Evolutionary conservation across 768 basidiomycete species (phyloP).

Genomic region (Suillus discolor): DNA sequence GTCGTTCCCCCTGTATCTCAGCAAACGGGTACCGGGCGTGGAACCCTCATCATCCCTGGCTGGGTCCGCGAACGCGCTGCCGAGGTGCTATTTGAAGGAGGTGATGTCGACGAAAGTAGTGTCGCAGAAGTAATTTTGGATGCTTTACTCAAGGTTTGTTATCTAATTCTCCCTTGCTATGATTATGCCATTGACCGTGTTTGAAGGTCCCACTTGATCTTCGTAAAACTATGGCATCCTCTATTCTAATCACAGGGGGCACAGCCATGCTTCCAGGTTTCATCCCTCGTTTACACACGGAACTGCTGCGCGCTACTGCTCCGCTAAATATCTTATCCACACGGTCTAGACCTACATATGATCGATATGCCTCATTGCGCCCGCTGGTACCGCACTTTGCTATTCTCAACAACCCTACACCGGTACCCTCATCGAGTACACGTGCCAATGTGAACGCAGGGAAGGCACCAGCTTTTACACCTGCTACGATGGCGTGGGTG

Average conservation of each 20-base stretch:
- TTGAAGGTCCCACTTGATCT: slow-evolving; percentile 86
- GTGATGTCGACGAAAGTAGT: slow-evolving; percentile 86
- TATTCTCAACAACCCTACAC: slow-evolving; percentile 83
- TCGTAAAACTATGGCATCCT: slow-evolving; percentile 78
- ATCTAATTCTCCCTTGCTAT: background rate
- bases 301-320: slow-evolving; percentile 67
- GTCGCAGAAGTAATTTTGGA: slow-evolving; percentile 83
- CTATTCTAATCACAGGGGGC: slow-evolving; percentile 86
- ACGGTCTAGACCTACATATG: slow-evolving; percentile 53
- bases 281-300: slow-evolving; percentile 82
- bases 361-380: slow-evolving; percentile 75
- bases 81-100: slow-evolving; percentile 88
- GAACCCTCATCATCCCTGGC: slow-evolving; percentile 85
- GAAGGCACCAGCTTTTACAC: slow-evolving; percentile 85
- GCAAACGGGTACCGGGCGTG: slow-evolving; percentile 71
- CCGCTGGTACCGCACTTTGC: slow-evolving; percentile 73
- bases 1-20: slow-evolving; percentile 69
- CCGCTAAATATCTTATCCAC: slow-evolving; percentile 38
- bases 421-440: slow-evolving; percentile 49
- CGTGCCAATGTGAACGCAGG: slow-evolving; percentile 68
- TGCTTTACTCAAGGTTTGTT: slow-evolving; percentile 66
- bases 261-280: slow-evolving; percentile 93
- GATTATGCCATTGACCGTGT: background rate
- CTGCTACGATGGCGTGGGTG: slow-evolving; percentile 85
- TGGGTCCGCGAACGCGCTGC: slow-evolving; percentile 94